Evolutionary conservation across 2,329 filamentous ascomycete species (phyloP).

Genomic region (Cercospora zeina): DNA sequence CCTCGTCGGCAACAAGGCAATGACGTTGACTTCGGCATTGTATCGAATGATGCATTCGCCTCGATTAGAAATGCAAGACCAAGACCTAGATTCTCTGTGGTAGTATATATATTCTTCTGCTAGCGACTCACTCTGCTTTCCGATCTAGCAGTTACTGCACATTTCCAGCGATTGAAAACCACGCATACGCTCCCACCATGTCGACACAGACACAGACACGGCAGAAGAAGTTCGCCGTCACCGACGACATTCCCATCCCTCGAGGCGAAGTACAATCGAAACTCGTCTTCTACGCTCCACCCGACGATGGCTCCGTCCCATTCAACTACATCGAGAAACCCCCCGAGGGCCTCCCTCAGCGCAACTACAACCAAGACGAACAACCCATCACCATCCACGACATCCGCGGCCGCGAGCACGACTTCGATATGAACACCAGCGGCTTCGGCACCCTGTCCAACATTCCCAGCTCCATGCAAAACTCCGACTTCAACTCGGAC

Average conservation of each 20-base stretch:
- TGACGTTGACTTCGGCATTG: constrained; percentile 17
- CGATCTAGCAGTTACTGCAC: not conserved
- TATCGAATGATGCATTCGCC: constrained; percentile 13
- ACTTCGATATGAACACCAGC: constrained; percentile 69
- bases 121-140: too few species aligned
- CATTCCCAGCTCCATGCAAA: constrained; percentile 54
- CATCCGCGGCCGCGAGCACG: constrained; percentile 67
- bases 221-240: constrained; percentile 30
- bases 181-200: constrained; percentile 13
- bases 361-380: constrained; percentile 60
- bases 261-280: constrained; percentile 62
- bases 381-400: constrained; percentile 66
- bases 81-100: not conserved
- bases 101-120: constrained; percentile 10
- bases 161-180: not conserved
- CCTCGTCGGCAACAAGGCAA: constrained; percentile 17
- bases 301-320: constrained; percentile 60
- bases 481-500: constrained; percentile 64
- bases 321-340: constrained; percentile 62
- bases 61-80: constrained; percentile 24
- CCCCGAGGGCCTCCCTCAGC: constrained; percentile 60
- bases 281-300: constrained; percentile 67
- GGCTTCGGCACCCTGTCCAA: constrained; percentile 68
- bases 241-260: constrained; percentile 44
- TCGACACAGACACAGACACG: constrained; percentile 33